Base-by-base conservation (phyloP, 2,329 filamentous ascomycete species). In the Nemania sp. region DNA sequence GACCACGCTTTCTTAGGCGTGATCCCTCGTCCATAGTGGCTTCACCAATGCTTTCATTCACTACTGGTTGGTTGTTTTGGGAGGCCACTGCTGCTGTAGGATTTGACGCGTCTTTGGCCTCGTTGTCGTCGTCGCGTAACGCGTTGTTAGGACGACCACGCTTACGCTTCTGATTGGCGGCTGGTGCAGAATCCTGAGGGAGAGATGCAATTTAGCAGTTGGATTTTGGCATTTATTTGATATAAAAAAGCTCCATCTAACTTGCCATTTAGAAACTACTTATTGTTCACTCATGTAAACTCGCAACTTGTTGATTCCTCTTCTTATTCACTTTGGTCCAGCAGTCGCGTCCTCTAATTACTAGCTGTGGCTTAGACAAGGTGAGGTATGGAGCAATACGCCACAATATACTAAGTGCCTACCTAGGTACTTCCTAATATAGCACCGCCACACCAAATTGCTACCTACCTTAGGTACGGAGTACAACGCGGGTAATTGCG, bases 91-190 rank as follows among this genome's bases (percentile, higher is more conserved):
- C 72, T 52, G 58, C 49, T 13, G 45, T 69, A 20, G 69, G 56
- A 29, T 69, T 73, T 43, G 73, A 75, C 75, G 75, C 76, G 74
- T 73, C 68, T 26, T 59, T 62, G n/a, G 68, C 65, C 27, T 66
- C 69, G 26, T 74, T 69, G 43, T 76, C 66, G 68, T 75, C 69
- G 41, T 76, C 66, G 69, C 77, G 80, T 63, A 80, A 79, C 81
- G 81, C 81, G 81, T 80, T 81, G 35, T 80, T 73, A 13, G 79
- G 80, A 47, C 80, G 78, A 62, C 81, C 81, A 75, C 82, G 82
- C 74, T 83, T 84, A 70, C 82, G 82, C 72, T 81, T 82, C 61
- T 77, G 78, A 61, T 78, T 77, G 29, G 73, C 74, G 35, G 77
- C 70, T 61, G 76, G 72, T 43, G 71, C 64, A 15, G 70, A 72